These are phyloP conservation scores for Talaromyces trachyspermus DNA, from an alignment of 495 filamentous ascomycete genomes.

Conservation along the genomic window DNA sequence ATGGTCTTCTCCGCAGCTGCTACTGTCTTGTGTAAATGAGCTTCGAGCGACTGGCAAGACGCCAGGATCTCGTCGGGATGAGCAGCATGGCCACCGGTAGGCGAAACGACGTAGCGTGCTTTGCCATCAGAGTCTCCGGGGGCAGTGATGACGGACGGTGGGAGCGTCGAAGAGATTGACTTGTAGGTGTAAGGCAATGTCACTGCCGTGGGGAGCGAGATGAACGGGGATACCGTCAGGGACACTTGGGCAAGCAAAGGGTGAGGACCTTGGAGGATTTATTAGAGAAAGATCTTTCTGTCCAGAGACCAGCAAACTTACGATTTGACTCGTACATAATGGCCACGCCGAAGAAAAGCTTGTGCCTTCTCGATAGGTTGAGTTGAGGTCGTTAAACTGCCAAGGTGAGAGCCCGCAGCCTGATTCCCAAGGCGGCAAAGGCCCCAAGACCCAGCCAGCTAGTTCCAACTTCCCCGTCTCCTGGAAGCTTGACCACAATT, in stretches of 20 bases:
- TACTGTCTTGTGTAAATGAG: slow-evolving; percentile 61
- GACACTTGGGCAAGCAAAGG: slow-evolving; percentile 87
- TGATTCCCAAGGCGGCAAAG: too few relatives aligned
- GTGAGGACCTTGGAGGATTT: slow-evolving; percentile 55
- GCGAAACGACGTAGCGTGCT: slow-evolving; percentile 65
- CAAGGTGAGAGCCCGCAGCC: too few relatives aligned
- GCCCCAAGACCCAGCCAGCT: too few relatives aligned
- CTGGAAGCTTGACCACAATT: too few relatives aligned
- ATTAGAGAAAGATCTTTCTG: slow-evolving; percentile 11
- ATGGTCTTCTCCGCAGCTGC: slow-evolving; percentile 58
- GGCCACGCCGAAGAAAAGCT: too few relatives aligned
- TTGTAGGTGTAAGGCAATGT: slow-evolving; percentile 96
- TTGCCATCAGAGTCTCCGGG: slow-evolving; percentile 24
- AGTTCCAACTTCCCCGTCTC: too few relatives aligned
- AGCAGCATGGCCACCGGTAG: slow-evolving; percentile 63
- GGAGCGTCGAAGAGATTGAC: slow-evolving; percentile 74
- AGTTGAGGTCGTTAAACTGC: too few relatives aligned
- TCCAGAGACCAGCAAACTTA: slow-evolving; percentile 13
- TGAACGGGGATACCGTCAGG: slow-evolving; percentile 88
- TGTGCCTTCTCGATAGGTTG: too few relatives aligned
- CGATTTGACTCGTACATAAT: slow-evolving; percentile 41
- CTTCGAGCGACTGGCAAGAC: slow-evolving; percentile 66
- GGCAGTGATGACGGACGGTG: slow-evolving; percentile 61
- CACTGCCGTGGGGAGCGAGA: slow-evolving; percentile 80
- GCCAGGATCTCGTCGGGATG: slow-evolving; percentile 76